phyloP scores from a whole-genome alignment of 2,329 filamentous ascomycete species.

The Aspergillus sp. region DNA sequence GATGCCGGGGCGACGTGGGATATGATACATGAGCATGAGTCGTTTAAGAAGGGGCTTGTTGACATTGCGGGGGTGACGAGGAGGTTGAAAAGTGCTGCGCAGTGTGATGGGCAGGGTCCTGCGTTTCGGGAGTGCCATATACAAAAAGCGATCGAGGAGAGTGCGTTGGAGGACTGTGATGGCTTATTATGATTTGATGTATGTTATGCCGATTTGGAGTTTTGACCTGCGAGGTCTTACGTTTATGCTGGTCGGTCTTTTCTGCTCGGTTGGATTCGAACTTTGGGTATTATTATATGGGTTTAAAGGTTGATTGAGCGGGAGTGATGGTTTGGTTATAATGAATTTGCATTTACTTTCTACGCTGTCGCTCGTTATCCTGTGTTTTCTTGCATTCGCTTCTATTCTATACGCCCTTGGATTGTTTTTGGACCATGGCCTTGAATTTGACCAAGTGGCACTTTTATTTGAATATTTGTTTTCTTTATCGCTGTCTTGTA shows the following conservation, averaged over 20 bases:
- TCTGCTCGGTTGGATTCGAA: background rate
- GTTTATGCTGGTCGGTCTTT: background rate
- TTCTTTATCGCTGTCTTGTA: background rate
- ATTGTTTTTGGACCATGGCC: background rate
- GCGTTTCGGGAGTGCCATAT: conserved; percentile 81
- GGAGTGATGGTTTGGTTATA: background rate
- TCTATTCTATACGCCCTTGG: background rate
- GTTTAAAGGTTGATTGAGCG: background rate
- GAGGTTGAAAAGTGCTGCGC: conserved; percentile 69
- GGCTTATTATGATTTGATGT: conserved; percentile 61
- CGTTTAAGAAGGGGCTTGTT: conserved; percentile 74
- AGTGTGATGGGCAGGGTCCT: conserved; percentile 83
- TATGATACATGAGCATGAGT: conserved; percentile 75
- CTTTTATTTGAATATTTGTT: background rate
- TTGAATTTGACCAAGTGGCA: background rate
- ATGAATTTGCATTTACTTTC: background rate
- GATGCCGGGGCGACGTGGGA: conserved; percentile 85
- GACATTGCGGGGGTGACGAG: conserved; percentile 82
- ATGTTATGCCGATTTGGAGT: background rate
- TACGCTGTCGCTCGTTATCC: background rate
- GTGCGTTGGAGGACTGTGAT: conserved; percentile 73
- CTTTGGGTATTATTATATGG: background rate
- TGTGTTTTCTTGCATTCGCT: background rate
- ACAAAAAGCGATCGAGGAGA: conserved; percentile 71
- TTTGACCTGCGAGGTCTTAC: background rate